Base-by-base conservation (phyloP, 1,139 yeast species). In the Nadsonia starkeyi-henricii region DNA sequence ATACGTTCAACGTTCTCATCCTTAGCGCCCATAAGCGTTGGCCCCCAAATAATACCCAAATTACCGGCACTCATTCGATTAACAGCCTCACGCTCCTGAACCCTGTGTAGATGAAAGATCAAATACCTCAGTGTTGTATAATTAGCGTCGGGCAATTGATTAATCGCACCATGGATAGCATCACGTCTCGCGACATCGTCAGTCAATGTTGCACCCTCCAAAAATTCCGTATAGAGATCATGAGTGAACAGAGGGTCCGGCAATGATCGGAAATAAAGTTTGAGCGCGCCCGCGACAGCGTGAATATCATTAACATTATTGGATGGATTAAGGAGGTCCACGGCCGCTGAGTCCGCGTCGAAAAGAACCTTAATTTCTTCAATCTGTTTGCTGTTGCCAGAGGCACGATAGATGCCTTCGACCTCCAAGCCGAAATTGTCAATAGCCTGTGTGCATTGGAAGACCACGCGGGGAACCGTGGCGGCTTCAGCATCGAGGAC, bases 11-110 rank as follows among this genome's bases (percentile, higher is more conserved):
- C 81, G 56, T 78, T 79, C 41, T 77, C 76, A 53, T 74, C 75
- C 57, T 78, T 84, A 47, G 77, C 75, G 28, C 78, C 71, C 62
- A 91, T 74, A 47, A 91, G 67, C 1, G 86, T 85, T 13, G 96
- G 95, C 0, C 96, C 96, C 97, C 98, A 91, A 47, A 89, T 86
- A 46, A 84, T 84, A 45, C 94, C 83, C 57, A 89, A 66, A 50
- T 82, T 81, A 58, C 80, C 81, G 48, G 80, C 72, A 45, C 80
- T 79, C 98, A 91, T 91, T 61, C 93, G 73, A 60, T 86, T 86
- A 39, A 67, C 59, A 15, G 73, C 71, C 58, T 80, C 81, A 52
- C 79, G 73, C 23, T 76, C 74, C 33, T 83, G 79, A 8, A 91
- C 81, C 48, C 81, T 76, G 56, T 83, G 80, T 55, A 91, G 74